These are phyloP conservation scores for Arthrobotrys musiformis DNA, from an alignment of 2,329 filamentous ascomycete genomes.

Conservation along the genomic window DNA sequence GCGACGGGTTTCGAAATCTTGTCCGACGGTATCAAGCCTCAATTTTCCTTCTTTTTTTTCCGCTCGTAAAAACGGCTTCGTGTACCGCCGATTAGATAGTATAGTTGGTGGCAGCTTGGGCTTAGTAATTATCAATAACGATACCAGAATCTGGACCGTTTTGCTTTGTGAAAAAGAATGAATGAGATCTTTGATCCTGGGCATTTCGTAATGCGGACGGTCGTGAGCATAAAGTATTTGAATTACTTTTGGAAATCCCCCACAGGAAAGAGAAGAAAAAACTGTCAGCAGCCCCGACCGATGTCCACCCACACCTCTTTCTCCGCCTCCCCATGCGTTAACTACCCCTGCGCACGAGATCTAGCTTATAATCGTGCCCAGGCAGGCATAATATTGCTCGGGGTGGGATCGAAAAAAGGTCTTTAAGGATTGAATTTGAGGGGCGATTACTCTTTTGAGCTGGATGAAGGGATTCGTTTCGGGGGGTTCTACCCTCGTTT, in stretches of 20 bases:
- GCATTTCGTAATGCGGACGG: constrained; percentile 33
- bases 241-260: constrained; percentile 21
- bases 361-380: background rate
- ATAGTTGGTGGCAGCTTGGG: too few relatives aligned
- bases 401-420: too few relatives aligned
- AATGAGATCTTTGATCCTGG: constrained; percentile 17
- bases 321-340: background rate
- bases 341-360: too few relatives aligned
- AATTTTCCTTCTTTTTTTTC: background rate
- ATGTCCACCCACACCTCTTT: background rate
- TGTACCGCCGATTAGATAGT: background rate
- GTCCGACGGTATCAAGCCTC: background rate
- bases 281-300: constrained; percentile 18
- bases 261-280: constrained; percentile 8
- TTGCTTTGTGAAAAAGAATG: background rate
- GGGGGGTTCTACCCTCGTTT: background rate
- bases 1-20: background rate
- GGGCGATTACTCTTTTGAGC: background rate
- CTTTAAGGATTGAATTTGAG: background rate
- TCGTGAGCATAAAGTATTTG: constrained; percentile 43
- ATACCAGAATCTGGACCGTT: background rate
- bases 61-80: background rate
- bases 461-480: background rate
- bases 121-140: background rate
- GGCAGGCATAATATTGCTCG: too few relatives aligned